Conservation (phyloP, 768 basidiomycete genomes). For the Rhizopogon roseolus region DNA sequence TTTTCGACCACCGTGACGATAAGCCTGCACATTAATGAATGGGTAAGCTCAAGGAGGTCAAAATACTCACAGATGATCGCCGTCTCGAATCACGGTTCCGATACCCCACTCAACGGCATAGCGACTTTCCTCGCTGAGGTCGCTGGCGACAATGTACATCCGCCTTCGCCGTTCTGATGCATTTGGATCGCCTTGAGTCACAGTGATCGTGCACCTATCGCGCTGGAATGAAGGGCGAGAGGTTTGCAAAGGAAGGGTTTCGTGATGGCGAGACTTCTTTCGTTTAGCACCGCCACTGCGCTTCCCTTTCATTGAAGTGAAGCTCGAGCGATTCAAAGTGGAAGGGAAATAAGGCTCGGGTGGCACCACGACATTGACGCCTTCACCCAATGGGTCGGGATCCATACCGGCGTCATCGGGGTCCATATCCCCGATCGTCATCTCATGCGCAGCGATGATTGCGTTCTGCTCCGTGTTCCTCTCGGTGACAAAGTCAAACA, state of each 20-base stretch:
- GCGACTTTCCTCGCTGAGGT: slow-evolving; percentile 88
- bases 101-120: slow-evolving; percentile 99
- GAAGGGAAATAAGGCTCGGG: slow-evolving; percentile 79
- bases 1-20: slow-evolving; percentile 91
- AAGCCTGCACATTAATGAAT: slow-evolving; percentile 36
- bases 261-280: slow-evolving; percentile 59
- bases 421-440: slow-evolving; percentile 15
- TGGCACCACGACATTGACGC: slow-evolving; percentile 83
- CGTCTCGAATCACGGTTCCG: slow-evolving; percentile 91
- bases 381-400: slow-evolving; percentile 87
- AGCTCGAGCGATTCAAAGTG: slow-evolving; percentile 56
- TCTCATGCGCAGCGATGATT: slow-evolving; percentile 32
- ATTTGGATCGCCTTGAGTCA: slow-evolving; percentile 82
- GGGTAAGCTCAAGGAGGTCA: neutral
- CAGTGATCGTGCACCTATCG: slow-evolving; percentile 86
- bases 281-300: slow-evolving; percentile 37
- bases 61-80: slow-evolving; percentile 71
- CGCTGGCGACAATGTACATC: slow-evolving; percentile 86
- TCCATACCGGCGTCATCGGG: slow-evolving; percentile 53
- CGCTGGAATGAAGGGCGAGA: slow-evolving; percentile 83
- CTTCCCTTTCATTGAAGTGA: slow-evolving; percentile 27
- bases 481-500: slow-evolving; percentile 78
- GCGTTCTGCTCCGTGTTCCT: slow-evolving; percentile 86
- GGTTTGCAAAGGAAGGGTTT: slow-evolving; percentile 60
- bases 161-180: slow-evolving; percentile 53